Base-by-base conservation (phyloP, 2,329 filamentous ascomycete species). In the Monilinia fructicola region DNA sequence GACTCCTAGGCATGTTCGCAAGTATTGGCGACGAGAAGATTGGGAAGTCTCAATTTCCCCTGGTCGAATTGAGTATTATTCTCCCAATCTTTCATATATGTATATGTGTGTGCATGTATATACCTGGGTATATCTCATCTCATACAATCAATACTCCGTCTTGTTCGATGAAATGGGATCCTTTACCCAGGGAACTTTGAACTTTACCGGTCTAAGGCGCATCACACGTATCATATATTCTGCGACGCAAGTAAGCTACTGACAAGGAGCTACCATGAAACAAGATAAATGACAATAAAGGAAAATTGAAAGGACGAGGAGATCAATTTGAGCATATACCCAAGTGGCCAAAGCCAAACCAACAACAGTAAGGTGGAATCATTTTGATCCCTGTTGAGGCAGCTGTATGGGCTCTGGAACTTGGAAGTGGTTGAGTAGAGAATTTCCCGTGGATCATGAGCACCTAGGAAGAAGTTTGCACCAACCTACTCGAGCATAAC, bases 171-270 rank as follows among this genome's bases (percentile, higher is more conserved):
- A 7, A 48, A 60, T 50, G 56, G 54, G 54, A 16, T 23, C 56
- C 42, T 48, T 35, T 60, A 71, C 71, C 67, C 68, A 70, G 68
- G 66, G 55, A 68, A 66, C 9, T 35, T 3, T 35, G 31, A 35
- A 35, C 64, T 62, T 69, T 58, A 66, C 67, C 67, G 56, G 68
- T 67, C 64, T 60, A 71, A 72, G 28, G 68, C 68, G 72, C 72
- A 73, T 74, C 73, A 72, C 63, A 65, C 67, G 72, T 72, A 73
- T 74, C 72, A 75, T 74, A 74, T 73, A 72, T 70, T 68, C 72
- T 73, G 72, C 69, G 69, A 73, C 70, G 69, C 71, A 67, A 66
- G 69, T 70, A 66, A 66, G 64, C 68, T 67, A 69, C 67, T 44
- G 71, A 72, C 73, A 69, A 68, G 73, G 71, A 72, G 56, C 40